A percentile compares a stretch with the other conserved stretches of the same genome.
phyloP scores from a whole-genome alignment of 805 yeast genomes.

The Blastobotrys chiropterorum region DNA sequence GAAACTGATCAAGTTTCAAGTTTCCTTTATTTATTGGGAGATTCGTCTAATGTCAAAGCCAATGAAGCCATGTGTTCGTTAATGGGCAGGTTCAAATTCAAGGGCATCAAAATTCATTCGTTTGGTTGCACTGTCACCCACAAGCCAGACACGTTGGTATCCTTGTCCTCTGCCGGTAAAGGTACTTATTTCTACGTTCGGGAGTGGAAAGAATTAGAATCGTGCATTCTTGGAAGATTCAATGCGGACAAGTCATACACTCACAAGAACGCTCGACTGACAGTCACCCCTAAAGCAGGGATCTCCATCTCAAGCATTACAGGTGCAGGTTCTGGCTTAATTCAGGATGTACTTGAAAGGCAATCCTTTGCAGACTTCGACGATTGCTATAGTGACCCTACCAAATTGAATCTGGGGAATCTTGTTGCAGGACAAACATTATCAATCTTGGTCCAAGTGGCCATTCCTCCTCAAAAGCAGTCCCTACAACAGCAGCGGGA shows the following conservation, averaged over 20 bases:
- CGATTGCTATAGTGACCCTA: neutral
- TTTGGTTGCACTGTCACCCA: slow-evolving; percentile 22
- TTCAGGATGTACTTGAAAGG: slow-evolving; percentile 8
- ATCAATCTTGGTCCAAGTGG: slow-evolving; percentile 11
- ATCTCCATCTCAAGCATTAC: slow-evolving; percentile 12
- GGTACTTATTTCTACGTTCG: slow-evolving; percentile 20
- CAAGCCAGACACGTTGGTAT: slow-evolving; percentile 15
- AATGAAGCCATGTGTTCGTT: neutral
- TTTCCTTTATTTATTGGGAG: neutral
- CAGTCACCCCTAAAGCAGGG: slow-evolving; percentile 12
- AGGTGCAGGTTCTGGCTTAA: slow-evolving; percentile 6
- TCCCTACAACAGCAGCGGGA: neutral
- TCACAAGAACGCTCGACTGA: slow-evolving; percentile 13
- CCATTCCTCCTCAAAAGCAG: slow-evolving; percentile 2
- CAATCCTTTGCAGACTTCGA: slow-evolving; percentile 4
- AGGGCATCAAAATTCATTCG: slow-evolving; percentile 14
- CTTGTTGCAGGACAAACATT: slow-evolving; percentile 13
- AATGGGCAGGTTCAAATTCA: neutral
- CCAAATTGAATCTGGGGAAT: slow-evolving; percentile 6
- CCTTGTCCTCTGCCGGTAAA: slow-evolving; percentile 9
- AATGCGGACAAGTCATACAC: slow-evolving; percentile 13
- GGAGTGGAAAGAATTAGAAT: slow-evolving; percentile 17
- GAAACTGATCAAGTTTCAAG: neutral
- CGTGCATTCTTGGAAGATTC: slow-evolving; percentile 15
- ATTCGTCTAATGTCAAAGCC: neutral